Base-by-base conservation (phyloP, 306 rosid genomes). In the Begonia peltatifolia region DNA sequence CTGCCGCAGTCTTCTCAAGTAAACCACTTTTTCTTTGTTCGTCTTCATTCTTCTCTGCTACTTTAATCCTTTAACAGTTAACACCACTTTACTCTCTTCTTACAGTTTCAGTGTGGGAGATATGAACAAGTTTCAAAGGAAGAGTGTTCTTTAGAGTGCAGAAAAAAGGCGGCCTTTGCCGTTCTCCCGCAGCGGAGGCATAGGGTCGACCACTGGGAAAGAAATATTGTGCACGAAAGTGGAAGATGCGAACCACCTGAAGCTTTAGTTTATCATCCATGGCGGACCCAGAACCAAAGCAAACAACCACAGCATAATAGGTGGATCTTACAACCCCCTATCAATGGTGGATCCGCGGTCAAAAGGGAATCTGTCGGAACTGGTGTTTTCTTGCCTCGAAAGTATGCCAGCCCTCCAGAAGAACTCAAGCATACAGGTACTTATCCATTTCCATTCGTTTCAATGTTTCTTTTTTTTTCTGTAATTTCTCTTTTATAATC, bases 371-470 rank as follows among this genome's bases (percentile, higher is more conserved):
- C 65, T 14, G 74, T 71, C 18, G 95, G 97, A 22, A 88, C 97
- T 2, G 97, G 97, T 2, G 97, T 88, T 3, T 88, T 88, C 71
- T 47, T 88, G 52, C 97, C 97, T 60, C 95, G 97, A 16, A 73
- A 71, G 9, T 77, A 88, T 15, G 61, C 54, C 0, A 61, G 55
- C 14, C 73, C 84, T 5, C 49, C 76, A 0, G 84, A 82, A 9
- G 36, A 75, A 41, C 80, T 75, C 43, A 78, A 75, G 59, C 79
- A 65, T 66, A 41, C 72, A 30, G 76, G 95, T 88, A 56, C 3
- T 50, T 23, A 11, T 48, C 1, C 6, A n/a, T 9, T 41, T n/a
- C 23, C 18, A 11, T 6, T 0, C 13, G 6, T 49, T 14, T 9
- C 16, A 11, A 11, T 14, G 18, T 2, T 9, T 42, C 18, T 17